phyloP scores from a whole-genome alignment of 306 rosid species.

The Quercus glauca region DNA sequence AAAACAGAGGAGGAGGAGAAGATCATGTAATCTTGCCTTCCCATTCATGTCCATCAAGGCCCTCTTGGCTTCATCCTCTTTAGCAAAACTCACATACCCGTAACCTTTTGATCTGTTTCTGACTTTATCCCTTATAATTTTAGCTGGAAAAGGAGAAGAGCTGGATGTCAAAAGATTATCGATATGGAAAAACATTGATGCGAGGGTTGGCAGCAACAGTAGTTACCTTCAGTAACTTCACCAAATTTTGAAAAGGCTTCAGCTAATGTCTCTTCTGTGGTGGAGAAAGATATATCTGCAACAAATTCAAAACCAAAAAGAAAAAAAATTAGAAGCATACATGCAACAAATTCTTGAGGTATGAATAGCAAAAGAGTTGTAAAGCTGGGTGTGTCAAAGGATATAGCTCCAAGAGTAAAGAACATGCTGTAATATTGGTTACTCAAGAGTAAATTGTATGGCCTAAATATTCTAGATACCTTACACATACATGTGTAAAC shows the following conservation, averaged over 20 bases:
- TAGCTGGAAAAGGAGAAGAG: constrained; percentile 10
- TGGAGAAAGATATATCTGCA: constrained; percentile 12
- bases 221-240: constrained; percentile 11
- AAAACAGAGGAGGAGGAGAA: neutral
- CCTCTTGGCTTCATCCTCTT: constrained; percentile 12
- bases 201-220: neutral
- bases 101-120: constrained; percentile 16
- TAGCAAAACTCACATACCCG: constrained; percentile 23
- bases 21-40: constrained; percentile 13
- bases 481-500: neutral
- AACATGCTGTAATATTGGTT: neutral
- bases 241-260: constrained; percentile 20
- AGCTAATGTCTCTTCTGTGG: constrained; percentile 14
- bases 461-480: neutral
- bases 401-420: neutral
- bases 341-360: neutral
- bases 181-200: neutral
- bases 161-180: neutral
- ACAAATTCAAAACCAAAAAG: neutral
- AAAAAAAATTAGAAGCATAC: neutral
- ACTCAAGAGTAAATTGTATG: neutral
- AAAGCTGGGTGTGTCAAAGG: neutral
- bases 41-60: constrained; percentile 20
- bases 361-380: neutral
- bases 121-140: neutral